Percentiles rank a stretch among this genome's conserved stretches.
These are phyloP conservation scores for Camelina neglecta DNA, from an alignment of 345 rosid genomes.

Conservation along the genomic window DNA sequence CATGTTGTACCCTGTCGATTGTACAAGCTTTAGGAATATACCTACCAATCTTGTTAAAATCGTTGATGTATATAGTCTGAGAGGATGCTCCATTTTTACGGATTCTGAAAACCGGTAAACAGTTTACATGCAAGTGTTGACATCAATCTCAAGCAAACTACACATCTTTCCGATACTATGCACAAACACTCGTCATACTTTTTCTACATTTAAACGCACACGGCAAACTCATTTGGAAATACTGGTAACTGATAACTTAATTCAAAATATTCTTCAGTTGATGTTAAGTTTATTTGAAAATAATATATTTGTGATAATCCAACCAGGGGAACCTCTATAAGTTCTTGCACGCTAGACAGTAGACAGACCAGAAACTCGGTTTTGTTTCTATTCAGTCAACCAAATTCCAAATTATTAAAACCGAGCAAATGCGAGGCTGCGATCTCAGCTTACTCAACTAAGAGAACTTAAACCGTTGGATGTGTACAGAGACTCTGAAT, in stretches of 20 bases:
- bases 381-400: constrained; percentile 12
- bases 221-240: not conserved
- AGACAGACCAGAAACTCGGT: constrained; percentile 25
- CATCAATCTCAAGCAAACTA: not conserved
- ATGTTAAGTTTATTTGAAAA: not conserved
- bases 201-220: not conserved
- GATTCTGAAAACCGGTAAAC: not conserved
- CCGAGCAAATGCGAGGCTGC: not conserved
- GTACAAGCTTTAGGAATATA: constrained; percentile 6
- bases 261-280: not conserved
- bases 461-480: constrained; percentile 17
- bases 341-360: constrained; percentile 15
- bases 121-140: not conserved
- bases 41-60: not conserved
- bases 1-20: not conserved
- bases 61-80: not conserved
- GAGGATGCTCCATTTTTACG: not conserved
- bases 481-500: constrained; percentile 25
- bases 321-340: not conserved
- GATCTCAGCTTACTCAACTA: constrained; percentile 14
- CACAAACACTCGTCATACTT: not conserved
- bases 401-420: constrained; percentile 22
- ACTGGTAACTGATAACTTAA: not conserved
- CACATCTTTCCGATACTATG: not conserved
- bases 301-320: not conserved